Evolutionary conservation across 768 basidiomycete genomes (phyloP).

Genomic region (Russula sp.): DNA sequence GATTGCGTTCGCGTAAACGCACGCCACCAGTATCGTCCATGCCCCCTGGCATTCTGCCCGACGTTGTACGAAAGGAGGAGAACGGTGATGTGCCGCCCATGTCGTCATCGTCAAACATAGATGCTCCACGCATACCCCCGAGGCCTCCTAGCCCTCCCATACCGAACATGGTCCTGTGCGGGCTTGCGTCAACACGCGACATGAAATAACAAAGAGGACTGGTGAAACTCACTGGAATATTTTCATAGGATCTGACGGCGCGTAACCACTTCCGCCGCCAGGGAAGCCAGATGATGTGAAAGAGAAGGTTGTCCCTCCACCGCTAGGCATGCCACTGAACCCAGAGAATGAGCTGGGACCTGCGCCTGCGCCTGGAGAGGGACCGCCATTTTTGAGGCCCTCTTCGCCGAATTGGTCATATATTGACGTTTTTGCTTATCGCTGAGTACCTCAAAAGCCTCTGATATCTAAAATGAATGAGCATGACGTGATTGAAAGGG

Average conservation of each 20-base stretch:
- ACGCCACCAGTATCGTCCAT: slow-evolving; percentile 39
- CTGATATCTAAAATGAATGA: slow-evolving; percentile 64
- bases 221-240: slow-evolving; percentile 74
- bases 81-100: slow-evolving; percentile 41
- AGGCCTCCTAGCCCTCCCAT: slow-evolving; percentile 39
- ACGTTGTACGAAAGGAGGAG: slow-evolving; percentile 44
- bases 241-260: slow-evolving; percentile 77
- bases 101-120: slow-evolving; percentile 42
- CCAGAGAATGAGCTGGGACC: slow-evolving; percentile 40
- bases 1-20: slow-evolving; percentile 1
- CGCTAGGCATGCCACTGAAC: slow-evolving; percentile 47
- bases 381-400: slow-evolving; percentile 74
- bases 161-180: slow-evolving; percentile 59
- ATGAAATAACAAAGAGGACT: neutral
- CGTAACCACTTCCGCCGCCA: slow-evolving; percentile 51
- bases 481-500: neutral
- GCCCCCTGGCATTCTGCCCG: slow-evolving; percentile 57
- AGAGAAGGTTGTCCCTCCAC: slow-evolving; percentile 51
- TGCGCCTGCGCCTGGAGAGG: slow-evolving; percentile 49
- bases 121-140: slow-evolving; percentile 35
- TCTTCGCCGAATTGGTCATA: slow-evolving; percentile 97
- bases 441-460: slow-evolving; percentile 93
- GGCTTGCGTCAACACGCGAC: slow-evolving; percentile 11
- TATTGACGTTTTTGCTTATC: slow-evolving; percentile 80
- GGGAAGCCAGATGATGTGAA: slow-evolving; percentile 42